Evolutionary conservation across 2,329 filamentous ascomycete species (phyloP), one percentile per base, ranked within the genome.

Genomic region (Monosporascus cannonballus): DNA sequence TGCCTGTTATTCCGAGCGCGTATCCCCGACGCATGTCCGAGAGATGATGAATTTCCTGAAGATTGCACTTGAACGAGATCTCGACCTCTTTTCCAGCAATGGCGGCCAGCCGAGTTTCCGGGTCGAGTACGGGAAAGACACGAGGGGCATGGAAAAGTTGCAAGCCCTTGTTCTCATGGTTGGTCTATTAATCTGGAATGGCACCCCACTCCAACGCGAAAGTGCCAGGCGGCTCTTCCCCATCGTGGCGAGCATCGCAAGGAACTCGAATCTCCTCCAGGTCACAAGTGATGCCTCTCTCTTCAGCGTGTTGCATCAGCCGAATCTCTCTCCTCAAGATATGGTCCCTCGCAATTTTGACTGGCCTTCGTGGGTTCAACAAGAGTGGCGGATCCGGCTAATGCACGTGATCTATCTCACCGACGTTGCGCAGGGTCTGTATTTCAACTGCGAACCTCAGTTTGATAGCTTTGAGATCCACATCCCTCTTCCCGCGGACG

Each of bases 401-500:
- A 79, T 88, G 75, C 84, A 84, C 61, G 77, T 82, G 60, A 76
- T 89, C 3, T 84, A 84, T 62, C 69, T 89, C 18, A 73, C 79
- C 36, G 86, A 90, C 62, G 75, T 79, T 17, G 81, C 84, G 11
- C 78, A 86, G 64, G 81, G 81, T 18, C 78, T 90, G 20, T 90
- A 85, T 65, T 90, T 89, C 76, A 90, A 90, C 65, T 71, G 72
- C n/a, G 69, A 76, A 9, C 79, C 85, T 15, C 75, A 81, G 45
- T 81, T 90, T 42, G 81, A 89, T 54, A 71, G 77, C 8, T 75
- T 83, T 36, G 85, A 89, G 59, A 76, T 90, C 49, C 75, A 76
- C 30, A 67, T 90, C 38, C 85, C 86, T n/a, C 71, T 91, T 6
- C 87, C 87, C 8, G 79, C 81, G 15, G 86, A 90, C 60, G 87